These are phyloP conservation scores for Blepharisma stoltei DNA, from an alignment of 73 alveolate genomes.

Conservation along the genomic window DNA sequence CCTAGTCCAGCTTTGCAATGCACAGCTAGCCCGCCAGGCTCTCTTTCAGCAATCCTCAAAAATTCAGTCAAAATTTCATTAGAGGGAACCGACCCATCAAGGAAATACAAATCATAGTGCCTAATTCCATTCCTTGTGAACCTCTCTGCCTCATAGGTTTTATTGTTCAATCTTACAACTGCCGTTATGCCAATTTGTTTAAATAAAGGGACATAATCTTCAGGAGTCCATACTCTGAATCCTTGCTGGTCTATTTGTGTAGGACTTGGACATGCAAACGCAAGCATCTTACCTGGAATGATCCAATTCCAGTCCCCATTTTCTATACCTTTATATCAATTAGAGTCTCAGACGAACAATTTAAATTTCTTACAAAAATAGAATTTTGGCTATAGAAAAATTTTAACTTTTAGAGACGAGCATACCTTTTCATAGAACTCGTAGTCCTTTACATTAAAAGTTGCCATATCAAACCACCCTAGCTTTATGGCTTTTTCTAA, in stretches of 20 bases:
- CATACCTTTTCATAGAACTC: conserved; percentile 76
- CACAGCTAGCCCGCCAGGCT: conserved; percentile 85
- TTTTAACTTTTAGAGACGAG: too few species aligned
- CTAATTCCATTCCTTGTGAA: conserved; percentile 69
- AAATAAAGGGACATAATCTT: conserved; percentile 88
- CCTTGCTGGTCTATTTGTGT: conserved; percentile 48
- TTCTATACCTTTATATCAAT: too few species aligned
- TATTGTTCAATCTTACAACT: conserved; percentile 86
- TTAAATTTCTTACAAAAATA: too few species aligned
- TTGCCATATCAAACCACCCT: conserved; percentile 73
- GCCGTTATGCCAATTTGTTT: conserved; percentile 74
- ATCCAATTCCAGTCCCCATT: conserved; percentile 89
- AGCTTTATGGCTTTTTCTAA: conserved; percentile 64
- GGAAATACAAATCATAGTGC: conserved; percentile 82
- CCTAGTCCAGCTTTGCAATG: conserved; percentile 98
- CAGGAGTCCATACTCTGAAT: conserved; percentile 66
- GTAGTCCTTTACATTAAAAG: conserved; percentile 68
- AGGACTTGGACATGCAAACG: conserved; percentile 68
- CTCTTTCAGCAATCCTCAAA: conserved; percentile 78
- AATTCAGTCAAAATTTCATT: conserved; percentile 72
- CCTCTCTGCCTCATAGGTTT: conserved; percentile 67
- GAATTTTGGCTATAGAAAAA: too few species aligned
- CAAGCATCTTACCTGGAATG: conserved; percentile 71
- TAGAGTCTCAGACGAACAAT: too few species aligned
- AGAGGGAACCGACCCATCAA: conserved; percentile 94